phyloP scores from a whole-genome alignment of 768 basidiomycete genomes.

The Infundibulicybe gibba region DNA sequence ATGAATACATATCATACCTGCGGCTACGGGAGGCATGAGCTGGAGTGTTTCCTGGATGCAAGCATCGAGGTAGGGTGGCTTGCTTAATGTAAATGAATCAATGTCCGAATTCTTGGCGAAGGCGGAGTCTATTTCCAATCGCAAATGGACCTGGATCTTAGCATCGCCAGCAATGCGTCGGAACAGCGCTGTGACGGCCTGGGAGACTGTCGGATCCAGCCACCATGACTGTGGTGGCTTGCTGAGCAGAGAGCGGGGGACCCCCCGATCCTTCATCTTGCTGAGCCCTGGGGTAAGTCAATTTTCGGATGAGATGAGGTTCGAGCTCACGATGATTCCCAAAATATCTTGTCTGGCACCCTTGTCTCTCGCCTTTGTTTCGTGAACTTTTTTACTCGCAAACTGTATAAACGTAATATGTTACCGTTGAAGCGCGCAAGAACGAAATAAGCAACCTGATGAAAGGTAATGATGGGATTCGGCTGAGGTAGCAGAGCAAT shows the following conservation, averaged over 20 bases:
- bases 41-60: no score
- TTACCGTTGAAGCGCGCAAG: neutral
- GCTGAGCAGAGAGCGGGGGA: no score
- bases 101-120: conserved; percentile 2
- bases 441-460: neutral
- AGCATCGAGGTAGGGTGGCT: conserved; percentile 1
- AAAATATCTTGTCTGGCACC: conserved; percentile 3
- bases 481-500: no score
- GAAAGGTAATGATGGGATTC: no score
- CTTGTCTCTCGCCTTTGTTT: neutral
- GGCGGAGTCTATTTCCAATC: conserved; percentile 2
- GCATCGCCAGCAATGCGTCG: conserved; percentile 2
- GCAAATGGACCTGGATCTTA: neutral
- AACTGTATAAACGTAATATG: neutral
- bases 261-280: no score
- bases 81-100: neutral
- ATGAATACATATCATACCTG: no score
- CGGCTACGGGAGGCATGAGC: no score
- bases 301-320: no score
- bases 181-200: conserved; percentile 3
- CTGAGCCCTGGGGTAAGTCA: neutral
- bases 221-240: no score
- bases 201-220: conserved; percentile 3
- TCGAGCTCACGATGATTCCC: conserved; percentile 3
- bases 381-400: neutral